Base-by-base conservation (phyloP, 257 asterid species). In the Solanum pinnatisectum region DNA sequence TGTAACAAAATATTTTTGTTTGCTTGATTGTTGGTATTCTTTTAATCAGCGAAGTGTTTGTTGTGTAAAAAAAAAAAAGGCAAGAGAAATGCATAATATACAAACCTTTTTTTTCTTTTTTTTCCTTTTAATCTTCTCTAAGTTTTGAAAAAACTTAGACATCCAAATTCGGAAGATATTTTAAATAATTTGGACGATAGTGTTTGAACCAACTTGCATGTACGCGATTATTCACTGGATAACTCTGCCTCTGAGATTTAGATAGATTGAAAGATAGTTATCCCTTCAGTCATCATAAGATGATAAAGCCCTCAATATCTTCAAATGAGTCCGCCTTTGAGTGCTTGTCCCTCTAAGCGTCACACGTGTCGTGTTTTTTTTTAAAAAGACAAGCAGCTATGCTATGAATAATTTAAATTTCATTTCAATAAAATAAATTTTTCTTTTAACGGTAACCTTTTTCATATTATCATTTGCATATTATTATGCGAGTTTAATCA, bases 211-310 rank as follows among this genome's bases (percentile, higher is more conserved):
- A 73, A 73, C 0, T 71, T 32, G 13, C 0, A 20, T 1, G 77
- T 0, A 71, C 39, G 1, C 5, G 0, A 13, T 10, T 30, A 14
- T 70, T 70, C 5, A 27, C 0, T 0, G 1, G 6, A 32, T 71
- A 32, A 3, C 78, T 33, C 40, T 30, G 1, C 1, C 39, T 14
- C 0, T 20, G 8, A 70, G 5, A 7, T 15, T 68, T 3, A 65
- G 20, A 27, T 8, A 13, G 10, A 68, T 6, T 1, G 0, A 4
- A 30, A 70, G 3, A 71, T 32, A 32, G 1, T 3, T 59, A 20
- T 1, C 67, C 67, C 4, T 52, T 52, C 67, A 8, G 2, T 59
- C 5, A 20, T 59, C 25, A 56, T 52, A 52, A 16, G 63, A 52
- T 56, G 65, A 7, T 56, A 6, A 52, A 52, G 0, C 2, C 18